These are phyloP conservation scores for Plenodomus tracheiphilus DNA, from an alignment of 2,329 filamentous ascomycete genomes.

Conservation along the genomic window DNA sequence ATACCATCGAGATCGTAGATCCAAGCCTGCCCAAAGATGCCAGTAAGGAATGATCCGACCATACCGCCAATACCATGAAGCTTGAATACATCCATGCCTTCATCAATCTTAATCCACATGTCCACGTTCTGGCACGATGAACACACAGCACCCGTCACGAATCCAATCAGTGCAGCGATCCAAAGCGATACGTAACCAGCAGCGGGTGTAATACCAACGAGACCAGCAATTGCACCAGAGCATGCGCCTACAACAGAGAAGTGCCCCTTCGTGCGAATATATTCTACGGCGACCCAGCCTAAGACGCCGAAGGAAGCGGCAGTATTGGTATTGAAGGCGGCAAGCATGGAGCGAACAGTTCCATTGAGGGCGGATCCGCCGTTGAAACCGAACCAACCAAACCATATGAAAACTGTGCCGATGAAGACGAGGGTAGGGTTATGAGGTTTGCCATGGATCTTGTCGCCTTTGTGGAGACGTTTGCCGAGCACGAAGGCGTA, in stretches of 20 bases:
- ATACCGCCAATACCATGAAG: conserved; percentile 62
- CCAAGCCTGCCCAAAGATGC: conserved; percentile 58
- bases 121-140: conserved; percentile 56
- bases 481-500: conserved; percentile 67
- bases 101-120: conserved; percentile 59
- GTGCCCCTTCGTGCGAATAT: conserved; percentile 54
- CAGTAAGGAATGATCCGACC: conserved; percentile 61
- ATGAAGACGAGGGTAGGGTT: conserved; percentile 67
- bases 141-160: conserved; percentile 58
- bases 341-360: conserved; percentile 58
- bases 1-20: conserved; percentile 55
- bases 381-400: conserved; percentile 65
- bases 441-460: conserved; percentile 60
- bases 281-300: conserved; percentile 59
- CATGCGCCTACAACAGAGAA: conserved; percentile 62
- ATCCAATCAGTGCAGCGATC: conserved; percentile 60
- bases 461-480: conserved; percentile 54
- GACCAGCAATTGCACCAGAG: conserved; percentile 61
- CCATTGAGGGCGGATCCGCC: conserved; percentile 55
- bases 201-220: conserved; percentile 64
- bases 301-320: conserved; percentile 59
- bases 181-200: conserved; percentile 58
- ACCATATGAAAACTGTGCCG: conserved; percentile 68
- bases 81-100: conserved; percentile 64
- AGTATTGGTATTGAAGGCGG: conserved; percentile 62